phyloP scores from a whole-genome alignment of 176 grass and related monocot species.

The Hordeum vulgare region DNA sequence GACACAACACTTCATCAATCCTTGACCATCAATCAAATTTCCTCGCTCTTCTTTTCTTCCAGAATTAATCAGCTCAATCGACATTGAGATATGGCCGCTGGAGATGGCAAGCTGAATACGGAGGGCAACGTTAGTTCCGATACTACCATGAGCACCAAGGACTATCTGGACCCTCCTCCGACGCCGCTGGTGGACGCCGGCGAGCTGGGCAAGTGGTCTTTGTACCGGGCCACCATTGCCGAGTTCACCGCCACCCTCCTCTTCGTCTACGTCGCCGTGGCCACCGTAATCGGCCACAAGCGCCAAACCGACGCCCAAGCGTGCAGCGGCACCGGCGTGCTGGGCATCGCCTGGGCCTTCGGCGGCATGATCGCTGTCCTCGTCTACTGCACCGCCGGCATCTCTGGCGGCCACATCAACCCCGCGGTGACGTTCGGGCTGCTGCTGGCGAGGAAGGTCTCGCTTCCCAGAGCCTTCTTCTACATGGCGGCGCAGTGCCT shows the following conservation, averaged over 20 bases:
- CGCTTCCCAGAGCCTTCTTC: not conserved
- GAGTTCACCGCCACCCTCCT: not conserved
- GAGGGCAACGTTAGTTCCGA: not conserved
- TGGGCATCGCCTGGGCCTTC: conserved; percentile 86
- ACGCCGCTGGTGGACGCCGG: not conserved
- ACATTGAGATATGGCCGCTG: not conserved
- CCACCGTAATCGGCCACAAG: not conserved
- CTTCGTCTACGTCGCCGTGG: not conserved
- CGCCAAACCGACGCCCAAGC: not conserved
- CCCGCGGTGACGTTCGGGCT: not conserved
- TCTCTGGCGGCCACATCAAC: conserved; percentile 57
- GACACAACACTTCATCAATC: not conserved
- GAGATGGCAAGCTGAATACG: not conserved
- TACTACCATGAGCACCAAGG: not conserved
- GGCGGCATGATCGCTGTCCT: conserved; percentile 84
- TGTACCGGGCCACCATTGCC: not conserved
- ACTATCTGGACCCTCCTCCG: not conserved
- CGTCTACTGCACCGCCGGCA: conserved; percentile 82
- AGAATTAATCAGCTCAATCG: not conserved
- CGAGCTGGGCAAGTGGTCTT: not conserved
- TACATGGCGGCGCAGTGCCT: conserved; percentile 59
- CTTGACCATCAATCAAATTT: not conserved
- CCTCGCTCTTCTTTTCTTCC: not conserved
- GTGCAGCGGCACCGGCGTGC: conserved; percentile 52
- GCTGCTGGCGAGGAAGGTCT: not conserved